Percentiles rank a stretch among this genome's conserved stretches.
These are phyloP conservation scores for Astrothelium subdiscretum DNA, from an alignment of 495 filamentous ascomycete species.

Conservation along the genomic window DNA sequence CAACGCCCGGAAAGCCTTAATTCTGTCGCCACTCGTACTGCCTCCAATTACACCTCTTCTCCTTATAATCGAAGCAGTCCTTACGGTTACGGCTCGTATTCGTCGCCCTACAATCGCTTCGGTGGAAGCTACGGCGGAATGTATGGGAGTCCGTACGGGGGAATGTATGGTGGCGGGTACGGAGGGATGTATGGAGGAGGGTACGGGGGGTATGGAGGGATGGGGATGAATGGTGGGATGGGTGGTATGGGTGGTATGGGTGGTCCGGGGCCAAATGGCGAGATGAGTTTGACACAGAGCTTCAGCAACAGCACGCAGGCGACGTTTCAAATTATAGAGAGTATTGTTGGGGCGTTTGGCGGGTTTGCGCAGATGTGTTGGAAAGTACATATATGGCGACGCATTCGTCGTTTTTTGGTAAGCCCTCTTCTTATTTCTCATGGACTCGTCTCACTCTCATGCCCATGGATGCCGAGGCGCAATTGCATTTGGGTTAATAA, in stretches of 20 bases:
- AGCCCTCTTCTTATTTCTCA: slow-evolving; percentile 16
- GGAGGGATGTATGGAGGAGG: slow-evolving; percentile 27
- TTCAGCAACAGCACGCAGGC: slow-evolving; percentile 87
- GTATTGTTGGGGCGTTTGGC: slow-evolving; percentile 93
- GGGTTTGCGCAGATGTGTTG: slow-evolving; percentile 98
- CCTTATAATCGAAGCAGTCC: slow-evolving; percentile 16
- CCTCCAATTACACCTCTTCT: slow-evolving; percentile 40
- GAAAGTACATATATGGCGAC: slow-evolving; percentile 99
- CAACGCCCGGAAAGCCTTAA: slow-evolving; percentile 64
- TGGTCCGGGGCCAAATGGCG: slow-evolving; percentile 45
- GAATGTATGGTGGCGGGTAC: slow-evolving; percentile 38
- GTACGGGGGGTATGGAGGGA: slow-evolving; percentile 35
- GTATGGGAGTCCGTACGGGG: slow-evolving; percentile 56
- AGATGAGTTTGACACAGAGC: slow-evolving; percentile 81
- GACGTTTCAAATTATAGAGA: slow-evolving; percentile 99
- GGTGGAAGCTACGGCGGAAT: slow-evolving; percentile 41
- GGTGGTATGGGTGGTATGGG: slow-evolving; percentile 52
- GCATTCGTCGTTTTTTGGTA: slow-evolving; percentile 96
- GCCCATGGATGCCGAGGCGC: slow-evolving; percentile 1
- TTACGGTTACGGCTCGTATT: slow-evolving; percentile 38
- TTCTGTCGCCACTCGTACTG: slow-evolving; percentile 69
- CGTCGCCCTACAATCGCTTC: slow-evolving; percentile 56
- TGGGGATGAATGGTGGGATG: slow-evolving; percentile 31
- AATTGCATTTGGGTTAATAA: background rate
- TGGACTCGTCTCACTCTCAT: no score